Base-by-base conservation (phyloP, 768 basidiomycete species). In the Heimioporus sp. region DNA sequence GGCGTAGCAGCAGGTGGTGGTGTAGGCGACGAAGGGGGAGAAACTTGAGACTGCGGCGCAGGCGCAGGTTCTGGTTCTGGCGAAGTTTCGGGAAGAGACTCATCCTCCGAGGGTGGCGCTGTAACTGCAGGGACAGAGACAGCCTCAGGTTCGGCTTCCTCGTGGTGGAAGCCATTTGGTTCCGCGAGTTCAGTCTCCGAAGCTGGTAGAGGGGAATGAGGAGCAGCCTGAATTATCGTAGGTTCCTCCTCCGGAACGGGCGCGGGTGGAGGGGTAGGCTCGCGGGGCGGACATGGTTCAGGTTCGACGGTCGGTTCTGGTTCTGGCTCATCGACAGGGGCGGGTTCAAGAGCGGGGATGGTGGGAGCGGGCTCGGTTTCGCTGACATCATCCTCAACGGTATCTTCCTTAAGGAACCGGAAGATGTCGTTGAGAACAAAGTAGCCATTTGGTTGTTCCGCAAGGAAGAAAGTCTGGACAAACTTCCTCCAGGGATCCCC, bases 381-480 rank as follows among this genome's bases (percentile, higher is more conserved):
- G 55, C 70, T 73, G 65, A 67, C 79, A 42, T 89, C 90, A 50
- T 91, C 92, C 58, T 92, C 92, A 48, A 90, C 86, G 9, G 82
- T 75, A 66, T 98, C 94, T 74, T 98, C 97, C 77, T 97, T 98
- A 57, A 99, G 78, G 80, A 97, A 98, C 54, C 97, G 90, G 86
- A 98, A 99, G 76, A 98, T 98, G 76, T 99, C 97, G 73, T 99
- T 99, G 73, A 99, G 86, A 58, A 99, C 97, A 68, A 96, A 99
- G 77, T 98, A 99, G 39, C 97, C 97, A 61, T 96, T 97, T 13
- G 93, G 92, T 73, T 99, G 97, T 72, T 98, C 94, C 36, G 97
- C 97, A 49, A 99, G 87, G 89, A 99, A 98, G 76, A 99, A 98
- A 8, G 96, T 98, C 75, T 99, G 97, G 11, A 94, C 95, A 64